A percentile compares a stretch with the other conserved stretches of the same genome.
These are phyloP conservation scores for Verticillium isaacii DNA, from an alignment of 2,329 filamentous ascomycete species.

Conservation along the genomic window DNA sequence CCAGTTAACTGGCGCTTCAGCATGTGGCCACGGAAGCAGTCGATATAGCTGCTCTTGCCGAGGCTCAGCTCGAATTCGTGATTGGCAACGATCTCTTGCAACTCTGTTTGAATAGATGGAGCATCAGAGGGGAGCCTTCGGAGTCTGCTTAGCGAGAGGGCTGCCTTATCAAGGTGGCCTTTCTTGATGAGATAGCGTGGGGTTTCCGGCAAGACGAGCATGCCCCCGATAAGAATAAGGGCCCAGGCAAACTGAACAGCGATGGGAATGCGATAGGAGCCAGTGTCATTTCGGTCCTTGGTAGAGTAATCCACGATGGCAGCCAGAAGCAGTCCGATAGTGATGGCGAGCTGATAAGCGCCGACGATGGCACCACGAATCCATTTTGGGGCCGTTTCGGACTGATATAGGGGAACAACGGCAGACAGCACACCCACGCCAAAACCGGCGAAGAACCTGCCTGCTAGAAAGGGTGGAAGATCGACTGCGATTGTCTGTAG, in stretches of 20 bases:
- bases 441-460: conserved; percentile 69
- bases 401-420: conserved; percentile 66
- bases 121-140: conserved; percentile 57
- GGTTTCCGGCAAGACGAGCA: conserved; percentile 67
- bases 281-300: conserved; percentile 43
- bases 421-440: conserved; percentile 71
- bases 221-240: conserved; percentile 58
- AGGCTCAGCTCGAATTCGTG: conserved; percentile 59
- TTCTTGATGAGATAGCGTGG: conserved; percentile 66
- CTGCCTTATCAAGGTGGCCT: conserved; percentile 48
- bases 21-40: conserved; percentile 48
- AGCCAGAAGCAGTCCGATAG: conserved; percentile 63
- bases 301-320: conserved; percentile 63
- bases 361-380: conserved; percentile 68
- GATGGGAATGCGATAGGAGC: conserved; percentile 60
- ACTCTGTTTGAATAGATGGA: conserved; percentile 52
- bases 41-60: conserved; percentile 42
- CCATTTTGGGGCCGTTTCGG: conserved; percentile 68
- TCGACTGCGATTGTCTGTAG: conserved; percentile 58
- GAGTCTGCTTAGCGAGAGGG: conserved; percentile 51
- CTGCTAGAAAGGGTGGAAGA: conserved; percentile 62
- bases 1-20: conserved; percentile 61
- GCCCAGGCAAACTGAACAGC: conserved; percentile 65
- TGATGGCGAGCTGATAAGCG: conserved; percentile 66
- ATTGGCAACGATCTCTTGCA: conserved; percentile 59